Conservation (phyloP, 1,284 basidiomycete genomes). For the Austroboletus niveus region DNA sequence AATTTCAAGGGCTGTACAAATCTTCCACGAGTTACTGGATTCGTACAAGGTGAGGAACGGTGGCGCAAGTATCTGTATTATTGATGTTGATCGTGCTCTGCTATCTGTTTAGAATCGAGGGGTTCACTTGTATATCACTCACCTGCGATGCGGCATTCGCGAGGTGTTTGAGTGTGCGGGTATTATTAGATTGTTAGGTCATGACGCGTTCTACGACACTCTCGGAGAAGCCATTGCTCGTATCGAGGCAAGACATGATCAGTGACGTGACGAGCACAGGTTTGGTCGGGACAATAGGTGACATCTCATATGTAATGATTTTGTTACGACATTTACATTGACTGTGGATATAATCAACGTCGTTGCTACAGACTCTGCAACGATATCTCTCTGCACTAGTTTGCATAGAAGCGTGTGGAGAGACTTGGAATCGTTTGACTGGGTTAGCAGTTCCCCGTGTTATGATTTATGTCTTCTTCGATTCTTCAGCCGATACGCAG, state of each 20-base stretch:
- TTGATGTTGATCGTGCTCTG: background rate
- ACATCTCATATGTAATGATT: background rate
- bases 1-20: slow-evolving; percentile 70
- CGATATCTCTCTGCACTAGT: background rate
- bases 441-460: background rate
- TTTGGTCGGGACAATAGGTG: background rate
- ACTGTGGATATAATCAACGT: slow-evolving; percentile 2
- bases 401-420: background rate
- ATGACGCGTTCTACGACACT: slow-evolving; percentile 69
- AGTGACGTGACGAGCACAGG: background rate
- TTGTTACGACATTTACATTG: slow-evolving; percentile 6
- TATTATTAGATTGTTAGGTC: slow-evolving; percentile 62
- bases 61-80: background rate
- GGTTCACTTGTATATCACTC: slow-evolving; percentile 77
- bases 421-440: background rate
- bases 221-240: slow-evolving; percentile 63
- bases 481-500: too few relatives aligned
- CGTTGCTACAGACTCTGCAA: background rate
- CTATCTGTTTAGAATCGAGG: slow-evolving; percentile 51
- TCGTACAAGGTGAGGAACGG: slow-evolving; percentile 59
- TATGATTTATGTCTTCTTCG: too few relatives aligned
- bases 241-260: slow-evolving; percentile 33
- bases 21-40: slow-evolving; percentile 77
- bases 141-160: slow-evolving; percentile 59
- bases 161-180: slow-evolving; percentile 68